phyloP scores from a whole-genome alignment of 495 filamentous ascomycete species.

The Pyronema domesticum region DNA sequence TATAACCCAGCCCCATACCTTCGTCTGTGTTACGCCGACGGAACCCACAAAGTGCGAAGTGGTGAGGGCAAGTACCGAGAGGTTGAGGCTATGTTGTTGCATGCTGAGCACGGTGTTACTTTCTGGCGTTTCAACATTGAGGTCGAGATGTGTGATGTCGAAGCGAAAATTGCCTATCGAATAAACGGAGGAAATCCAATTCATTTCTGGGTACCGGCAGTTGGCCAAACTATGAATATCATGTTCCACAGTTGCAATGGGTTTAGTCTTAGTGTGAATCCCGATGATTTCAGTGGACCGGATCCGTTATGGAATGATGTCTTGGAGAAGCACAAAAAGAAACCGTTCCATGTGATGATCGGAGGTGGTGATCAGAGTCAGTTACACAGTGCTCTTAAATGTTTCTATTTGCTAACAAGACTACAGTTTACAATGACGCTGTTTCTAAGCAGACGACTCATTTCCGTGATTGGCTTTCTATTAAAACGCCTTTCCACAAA shows the following conservation, averaged over 20 bases:
- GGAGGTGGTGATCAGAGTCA: constrained; percentile 77
- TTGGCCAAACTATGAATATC: constrained; percentile 81
- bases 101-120: constrained; percentile 70
- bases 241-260: constrained; percentile 98
- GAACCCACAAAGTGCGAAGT: constrained; percentile 31
- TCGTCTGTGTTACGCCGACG: constrained; percentile 42
- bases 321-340: constrained; percentile 76
- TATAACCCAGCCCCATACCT: constrained; percentile 64
- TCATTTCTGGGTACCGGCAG: constrained; percentile 86
- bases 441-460: constrained; percentile 51
- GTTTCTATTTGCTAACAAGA: background rate
- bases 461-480: constrained; percentile 68
- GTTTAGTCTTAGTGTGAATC: constrained; percentile 64
- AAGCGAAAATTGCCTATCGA: constrained; percentile 80
- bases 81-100: constrained; percentile 60
- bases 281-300: constrained; percentile 66
- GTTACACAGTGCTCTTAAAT: background rate
- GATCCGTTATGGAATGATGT: constrained; percentile 96
- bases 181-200: constrained; percentile 83
- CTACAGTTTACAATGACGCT: constrained; percentile 63
- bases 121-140: constrained; percentile 96
- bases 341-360: constrained; percentile 95
- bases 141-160: constrained; percentile 56
- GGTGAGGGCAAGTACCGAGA: constrained; percentile 58
- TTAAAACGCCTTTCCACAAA: constrained; percentile 64